phyloP scores from a whole-genome alignment of 208 protist species.

The Porcisia deanei region DNA sequence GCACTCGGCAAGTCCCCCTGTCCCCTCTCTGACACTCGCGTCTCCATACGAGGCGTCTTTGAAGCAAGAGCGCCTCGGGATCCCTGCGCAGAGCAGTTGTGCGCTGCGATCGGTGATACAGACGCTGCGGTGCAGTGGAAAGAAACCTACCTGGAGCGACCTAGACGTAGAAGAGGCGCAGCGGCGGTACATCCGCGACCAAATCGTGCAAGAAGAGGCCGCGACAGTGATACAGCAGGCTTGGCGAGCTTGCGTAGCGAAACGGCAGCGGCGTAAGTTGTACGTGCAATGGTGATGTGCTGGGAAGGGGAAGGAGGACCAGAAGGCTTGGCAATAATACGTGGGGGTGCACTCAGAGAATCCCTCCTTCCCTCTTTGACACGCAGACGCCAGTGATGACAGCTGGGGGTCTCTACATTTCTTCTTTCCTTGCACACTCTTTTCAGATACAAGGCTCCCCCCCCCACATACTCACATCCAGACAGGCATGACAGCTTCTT shows the following conservation, averaged over 20 bases:
- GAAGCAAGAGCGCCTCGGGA: background rate
- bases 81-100: background rate
- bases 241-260: constrained; percentile 22
- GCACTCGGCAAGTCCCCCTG: background rate
- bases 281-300: background rate
- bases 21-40: background rate
- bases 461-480: too few relatives aligned
- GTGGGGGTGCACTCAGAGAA: background rate
- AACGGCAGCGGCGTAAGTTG: constrained; percentile 1
- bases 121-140: background rate
- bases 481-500: too few relatives aligned
- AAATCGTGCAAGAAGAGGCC: constrained; percentile 50
- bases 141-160: background rate
- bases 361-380: background rate
- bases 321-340: background rate
- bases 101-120: background rate
- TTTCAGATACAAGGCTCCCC: background rate
- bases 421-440: background rate
- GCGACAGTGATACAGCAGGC: constrained; percentile 58
- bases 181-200: constrained; percentile 29
- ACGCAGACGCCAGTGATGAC: background rate
- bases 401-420: background rate
- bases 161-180: constrained; percentile 11
- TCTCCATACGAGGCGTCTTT: background rate
- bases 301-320: background rate